Base-by-base conservation (phyloP, 2,329 filamentous ascomycete species). In the Fusarium udum region DNA sequence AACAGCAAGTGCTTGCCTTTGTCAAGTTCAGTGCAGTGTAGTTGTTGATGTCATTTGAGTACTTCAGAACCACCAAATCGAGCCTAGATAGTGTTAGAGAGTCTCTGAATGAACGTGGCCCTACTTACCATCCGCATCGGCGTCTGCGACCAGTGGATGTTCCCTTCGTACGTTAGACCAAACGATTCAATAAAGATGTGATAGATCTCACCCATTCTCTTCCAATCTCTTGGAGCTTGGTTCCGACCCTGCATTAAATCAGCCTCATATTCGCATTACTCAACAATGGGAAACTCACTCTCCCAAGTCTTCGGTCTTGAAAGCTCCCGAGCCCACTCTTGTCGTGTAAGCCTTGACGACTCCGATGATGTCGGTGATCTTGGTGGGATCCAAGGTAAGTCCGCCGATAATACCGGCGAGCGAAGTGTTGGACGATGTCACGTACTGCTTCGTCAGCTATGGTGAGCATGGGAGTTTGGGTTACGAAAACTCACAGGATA, bases 271-370 rank as follows among this genome's bases (percentile, higher is more conserved):
- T 31, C 28, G 2, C 16, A 31, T 20, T 15, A 6, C 2, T 4
- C 3, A 3, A 43, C 15, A 20, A 32, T 6, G 7, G 13, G 49
- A 61, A 53, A 75, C 79, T 31, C 48, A 80, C 75, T 86, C 84
- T 64, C 80, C 82, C 15, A 79, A 72, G 59, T 85, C 88, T 79
- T 93, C 91, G 2, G 90, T 91, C 49, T 91, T 90, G 83, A 93
- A 92, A n/a, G 88, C 88, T 18, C 91, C 91, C 48, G 85, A 85
- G 48, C 86, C 87, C 22, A 91, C 89, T 69, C 88, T 85, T 36
- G 91, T 92, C 45, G 91, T 92, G 80, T 92, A 92, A 36, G 90
- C 90, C 80, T 93, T 93, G 34, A 92, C 90, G 16, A 92, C 90
- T 61, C 91, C 91, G 72, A 92, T 87, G 51, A 89, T 86, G 69